Percentiles rank a stretch among this genome's conserved stretches.
Conservation (phyloP, 495 filamentous ascomycete genomes). For the Astrothelium macrocarpum region DNA sequence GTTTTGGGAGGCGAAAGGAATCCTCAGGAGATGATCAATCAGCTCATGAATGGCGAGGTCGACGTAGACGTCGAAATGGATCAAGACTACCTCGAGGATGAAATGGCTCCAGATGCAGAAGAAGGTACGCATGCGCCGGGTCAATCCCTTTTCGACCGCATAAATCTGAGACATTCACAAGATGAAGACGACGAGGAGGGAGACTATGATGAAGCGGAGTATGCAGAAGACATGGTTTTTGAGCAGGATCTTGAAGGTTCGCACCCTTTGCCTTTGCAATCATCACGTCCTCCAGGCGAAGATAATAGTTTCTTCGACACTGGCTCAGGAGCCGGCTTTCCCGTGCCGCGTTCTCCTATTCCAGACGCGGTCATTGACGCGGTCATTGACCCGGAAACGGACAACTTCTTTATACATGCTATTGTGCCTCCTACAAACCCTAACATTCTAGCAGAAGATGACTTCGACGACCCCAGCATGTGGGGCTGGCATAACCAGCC, state of each 20-base stretch:
- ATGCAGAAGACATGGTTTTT: conserved; percentile 33
- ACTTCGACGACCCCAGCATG: conserved; percentile 35
- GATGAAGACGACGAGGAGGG: conserved; percentile 53
- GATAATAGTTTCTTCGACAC: too few relatives aligned
- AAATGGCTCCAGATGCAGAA: conserved; percentile 28
- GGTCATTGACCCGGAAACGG: too few relatives aligned
- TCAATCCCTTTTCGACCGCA: background rate
- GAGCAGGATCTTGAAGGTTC: conserved; percentile 31
- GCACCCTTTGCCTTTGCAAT: background rate
- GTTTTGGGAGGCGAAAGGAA: background rate
- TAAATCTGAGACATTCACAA: conserved; percentile 35
- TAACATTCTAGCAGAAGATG: conserved; percentile 16
- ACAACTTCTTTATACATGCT: background rate
- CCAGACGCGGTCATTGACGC: background rate
- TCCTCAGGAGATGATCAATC: conserved; percentile 1
- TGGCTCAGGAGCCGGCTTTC: too few relatives aligned
- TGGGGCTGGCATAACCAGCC: conserved; percentile 48
- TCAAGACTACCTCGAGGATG: conserved; percentile 34
- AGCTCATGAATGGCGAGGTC: conserved; percentile 6
- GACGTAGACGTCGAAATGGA: conserved; percentile 23
- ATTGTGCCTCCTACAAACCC: background rate
- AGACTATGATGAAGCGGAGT: conserved; percentile 46
- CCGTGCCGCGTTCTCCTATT: background rate
- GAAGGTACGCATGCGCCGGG: background rate
- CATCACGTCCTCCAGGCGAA: background rate